These are phyloP conservation scores for Sporisorium graminicola DNA, from an alignment of 1,284 basidiomycete genomes.

Conservation along the genomic window DNA sequence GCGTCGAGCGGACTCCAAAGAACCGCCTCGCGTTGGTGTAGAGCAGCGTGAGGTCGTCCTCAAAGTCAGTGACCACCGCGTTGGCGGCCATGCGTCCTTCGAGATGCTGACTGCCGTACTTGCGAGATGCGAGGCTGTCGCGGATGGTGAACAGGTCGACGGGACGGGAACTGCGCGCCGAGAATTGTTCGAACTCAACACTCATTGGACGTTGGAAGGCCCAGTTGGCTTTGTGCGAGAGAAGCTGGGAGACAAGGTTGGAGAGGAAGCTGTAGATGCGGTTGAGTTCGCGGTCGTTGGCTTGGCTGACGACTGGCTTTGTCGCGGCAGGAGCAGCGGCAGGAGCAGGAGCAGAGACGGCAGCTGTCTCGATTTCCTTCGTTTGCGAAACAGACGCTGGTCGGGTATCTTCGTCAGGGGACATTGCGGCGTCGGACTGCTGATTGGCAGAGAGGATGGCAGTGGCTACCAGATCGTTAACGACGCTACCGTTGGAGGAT, in stretches of 20 bases:
- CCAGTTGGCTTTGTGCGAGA: slow-evolving; percentile 50
- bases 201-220: slow-evolving; percentile 44
- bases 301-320: slow-evolving; percentile 6
- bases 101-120: slow-evolving; percentile 43
- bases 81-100: slow-evolving; percentile 42
- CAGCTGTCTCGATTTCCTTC: not conserved
- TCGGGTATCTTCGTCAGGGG: not conserved
- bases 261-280: slow-evolving; percentile 44
- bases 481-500: not conserved
- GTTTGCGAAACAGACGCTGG: not conserved
- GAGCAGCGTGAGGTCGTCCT: slow-evolving; percentile 44
- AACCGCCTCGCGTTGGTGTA: slow-evolving; percentile 43
- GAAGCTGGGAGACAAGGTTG: slow-evolving; percentile 41
- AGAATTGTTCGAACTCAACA: slow-evolving; percentile 45
- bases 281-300: slow-evolving; percentile 37
- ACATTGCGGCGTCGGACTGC: not conserved
- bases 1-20: slow-evolving; percentile 42
- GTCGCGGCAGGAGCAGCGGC: not conserved
- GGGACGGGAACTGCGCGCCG: slow-evolving; percentile 35
- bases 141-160: slow-evolving; percentile 52
- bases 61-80: slow-evolving; percentile 49
- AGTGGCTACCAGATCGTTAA: slow-evolving; percentile 1
- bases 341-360: slow-evolving; percentile 1
- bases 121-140: slow-evolving; percentile 34
- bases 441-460: slow-evolving; percentile 4